Evolutionary conservation across 371 early-diverging fungal genomes (phyloP).

Genomic region (Parasitella parasitica): DNA sequence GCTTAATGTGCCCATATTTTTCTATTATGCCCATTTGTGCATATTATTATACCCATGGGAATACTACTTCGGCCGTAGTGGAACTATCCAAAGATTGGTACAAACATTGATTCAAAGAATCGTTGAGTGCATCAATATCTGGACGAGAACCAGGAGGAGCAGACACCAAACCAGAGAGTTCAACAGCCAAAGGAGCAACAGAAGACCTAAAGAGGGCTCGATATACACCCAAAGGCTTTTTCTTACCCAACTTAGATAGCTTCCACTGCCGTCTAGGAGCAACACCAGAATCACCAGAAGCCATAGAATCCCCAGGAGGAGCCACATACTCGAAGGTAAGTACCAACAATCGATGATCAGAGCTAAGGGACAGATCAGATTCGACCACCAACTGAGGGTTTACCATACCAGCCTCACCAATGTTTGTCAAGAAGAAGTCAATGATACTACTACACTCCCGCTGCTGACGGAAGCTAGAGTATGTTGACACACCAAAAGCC

Average conservation of each 20-base stretch:
- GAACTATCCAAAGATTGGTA: slow-evolving; percentile 2
- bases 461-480: neutral
- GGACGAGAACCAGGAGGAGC: neutral
- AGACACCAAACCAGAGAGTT: neutral
- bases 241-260: too few species aligned
- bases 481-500: slow-evolving; percentile 1
- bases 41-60: too few species aligned
- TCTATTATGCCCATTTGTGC: too few species aligned
- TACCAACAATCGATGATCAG: neutral
- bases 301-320: too few species aligned
- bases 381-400: neutral
- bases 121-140: slow-evolving; percentile 4
- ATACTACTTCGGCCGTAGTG: too few species aligned
- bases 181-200: neutral
- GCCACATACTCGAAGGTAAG: too few species aligned
- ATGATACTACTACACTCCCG: neutral
- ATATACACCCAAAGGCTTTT: too few species aligned
- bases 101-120: neutral
- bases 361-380: neutral
- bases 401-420: neutral
- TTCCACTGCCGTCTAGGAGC: too few species aligned
- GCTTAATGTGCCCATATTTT: too few species aligned
- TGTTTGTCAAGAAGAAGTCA: slow-evolving; percentile 4
- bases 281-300: neutral
- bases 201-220: too few species aligned